phyloP scores from a whole-genome alignment of 2,329 filamentous ascomycete species.

The Davidsoniella neocaledoniae region DNA sequence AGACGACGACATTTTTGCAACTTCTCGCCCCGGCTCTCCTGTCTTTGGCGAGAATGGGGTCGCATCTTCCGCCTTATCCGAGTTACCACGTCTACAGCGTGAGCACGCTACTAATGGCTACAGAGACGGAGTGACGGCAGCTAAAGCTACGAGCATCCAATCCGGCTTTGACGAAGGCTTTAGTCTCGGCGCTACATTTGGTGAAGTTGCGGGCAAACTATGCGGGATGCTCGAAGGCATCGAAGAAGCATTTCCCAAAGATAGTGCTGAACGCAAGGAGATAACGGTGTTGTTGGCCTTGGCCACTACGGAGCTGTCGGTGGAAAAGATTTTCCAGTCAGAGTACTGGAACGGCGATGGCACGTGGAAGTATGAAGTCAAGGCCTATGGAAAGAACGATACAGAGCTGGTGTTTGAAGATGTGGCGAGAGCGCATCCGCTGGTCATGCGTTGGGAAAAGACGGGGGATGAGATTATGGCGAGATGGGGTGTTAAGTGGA shows the following conservation, averaged over 20 bases:
- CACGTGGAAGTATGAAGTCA: conserved; percentile 49
- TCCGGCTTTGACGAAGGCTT: conserved; percentile 86
- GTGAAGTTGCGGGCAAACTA: conserved; percentile 54
- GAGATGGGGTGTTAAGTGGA: conserved; percentile 10
- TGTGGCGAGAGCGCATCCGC: conserved; percentile 50
- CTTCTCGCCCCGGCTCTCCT: not conserved
- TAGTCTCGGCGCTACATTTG: conserved; percentile 64
- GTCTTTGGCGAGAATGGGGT: not conserved
- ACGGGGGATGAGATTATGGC: conserved; percentile 6
- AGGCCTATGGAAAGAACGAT: conserved; percentile 16
- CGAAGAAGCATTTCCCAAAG: conserved; percentile 26
- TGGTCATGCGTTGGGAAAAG: conserved; percentile 39
- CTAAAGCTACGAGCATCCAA: conserved; percentile 65
- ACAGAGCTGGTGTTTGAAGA: conserved; percentile 37
- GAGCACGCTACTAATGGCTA: conserved; percentile 78
- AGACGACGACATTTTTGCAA: conserved; percentile 12
- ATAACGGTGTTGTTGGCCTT: conserved; percentile 24
- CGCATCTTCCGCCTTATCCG: conserved; percentile 30
- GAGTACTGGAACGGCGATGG: conserved; percentile 56
- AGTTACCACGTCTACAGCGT: conserved; percentile 56
- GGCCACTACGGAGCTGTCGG: conserved; percentile 42
- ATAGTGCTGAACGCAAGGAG: conserved; percentile 15
- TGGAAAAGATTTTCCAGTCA: conserved; percentile 43
- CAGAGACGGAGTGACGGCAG: conserved; percentile 64
- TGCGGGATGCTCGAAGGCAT: conserved; percentile 66